Evolutionary conservation across 352 stramenopile species (phyloP), one percentile per base, ranked within the genome.

Genomic region (Pythium volutum): DNA sequence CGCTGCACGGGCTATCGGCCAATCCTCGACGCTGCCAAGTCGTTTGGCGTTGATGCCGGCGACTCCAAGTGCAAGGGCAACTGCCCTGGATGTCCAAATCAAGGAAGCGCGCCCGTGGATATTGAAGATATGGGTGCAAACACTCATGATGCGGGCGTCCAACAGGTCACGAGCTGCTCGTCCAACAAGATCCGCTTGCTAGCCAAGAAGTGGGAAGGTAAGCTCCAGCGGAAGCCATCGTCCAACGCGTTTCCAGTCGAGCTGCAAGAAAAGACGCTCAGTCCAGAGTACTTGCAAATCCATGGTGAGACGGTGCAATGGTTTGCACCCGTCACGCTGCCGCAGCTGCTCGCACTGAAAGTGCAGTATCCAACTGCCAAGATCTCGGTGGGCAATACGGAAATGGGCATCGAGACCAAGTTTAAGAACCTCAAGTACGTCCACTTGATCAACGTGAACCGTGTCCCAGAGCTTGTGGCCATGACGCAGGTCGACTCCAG

Each of bases 371-470:
- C 76, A 2, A 67, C 88, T 25, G 78, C 84, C 7, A 98, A 97
- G 73, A 95, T 99, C 67, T 93, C 97, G 26, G 92, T 98, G 34
- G 96, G 96, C 20, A 98, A 99, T 69, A 98, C 95, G 1, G 95
- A 98, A 77, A 96, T 99, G 76, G 95, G 93, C 18, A 98, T 99
- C 70, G 94, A 98, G 70, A 93, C 84, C 55, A 97, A 97, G 70
- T 97, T 97, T 77, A 98, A 98, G 75, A 75, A 81, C 60, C 77
- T 95, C 62, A 78, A 85, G 60, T 95, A 95, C 48, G 27, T 64
- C 15, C 73, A 84, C 33, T 48, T 93, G 25, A 84, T 93, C 56
- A 84, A 85, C 42, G 77, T 92, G 45, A 88, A 67, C 55, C 79
- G 84, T 34, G 70, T 92, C 0, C 82, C 81, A 0, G 82, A 93